Evolutionary conservation across 2,329 filamentous ascomycete genomes (phyloP), one percentile per base, ranked within the genome.

Genomic region (Dothideomycetes sp.): DNA sequence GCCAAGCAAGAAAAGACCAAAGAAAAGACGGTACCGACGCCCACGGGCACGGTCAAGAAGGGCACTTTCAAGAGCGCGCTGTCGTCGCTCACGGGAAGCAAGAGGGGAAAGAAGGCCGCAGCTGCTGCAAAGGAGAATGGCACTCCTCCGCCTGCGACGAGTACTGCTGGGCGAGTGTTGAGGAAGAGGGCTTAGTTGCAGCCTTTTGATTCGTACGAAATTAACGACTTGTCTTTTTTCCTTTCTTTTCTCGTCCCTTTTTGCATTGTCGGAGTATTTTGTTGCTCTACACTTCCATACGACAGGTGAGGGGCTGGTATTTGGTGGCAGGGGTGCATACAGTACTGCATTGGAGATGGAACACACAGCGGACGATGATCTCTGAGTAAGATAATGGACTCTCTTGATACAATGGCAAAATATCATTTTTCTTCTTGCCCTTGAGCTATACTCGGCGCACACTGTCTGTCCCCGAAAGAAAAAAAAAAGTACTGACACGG

Each of bases 61-160:
- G 71, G 70, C 1, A 67, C 73, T 4, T 71, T 74, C 62, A 64
- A 65, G 32, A 70, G 72, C 15, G 68, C 74, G 32, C 74, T 73
- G 53, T 67, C 71, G 16, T 59, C 67, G 12, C 68, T 63, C 9
- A 65, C 64, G 10, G 60, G 65, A 11, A 61, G 65, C 32, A 78
- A 70, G 55, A 44, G 25, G 33, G 42, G 29, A 4, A 46, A 48
- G 29, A 40, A 24, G 22, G 61, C 62, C n/a, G 49, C 63, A 3
- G 69, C 68, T 44, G 51, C 64, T 10, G 57, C 62, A 12, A 55
- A 64, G 9, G 59, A 50, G 29, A 50, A 50, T 28, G 34, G 36
- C 8, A 29, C 47, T n/a, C 48, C 47, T n/a, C 41, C 49, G 13
- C 42, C 48, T 8, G 41, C 49, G 27, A 45, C 47, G 10, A 44